phyloP scores from a whole-genome alignment of 2,329 filamentous ascomycete genomes.

The Fusarium robinianum region DNA sequence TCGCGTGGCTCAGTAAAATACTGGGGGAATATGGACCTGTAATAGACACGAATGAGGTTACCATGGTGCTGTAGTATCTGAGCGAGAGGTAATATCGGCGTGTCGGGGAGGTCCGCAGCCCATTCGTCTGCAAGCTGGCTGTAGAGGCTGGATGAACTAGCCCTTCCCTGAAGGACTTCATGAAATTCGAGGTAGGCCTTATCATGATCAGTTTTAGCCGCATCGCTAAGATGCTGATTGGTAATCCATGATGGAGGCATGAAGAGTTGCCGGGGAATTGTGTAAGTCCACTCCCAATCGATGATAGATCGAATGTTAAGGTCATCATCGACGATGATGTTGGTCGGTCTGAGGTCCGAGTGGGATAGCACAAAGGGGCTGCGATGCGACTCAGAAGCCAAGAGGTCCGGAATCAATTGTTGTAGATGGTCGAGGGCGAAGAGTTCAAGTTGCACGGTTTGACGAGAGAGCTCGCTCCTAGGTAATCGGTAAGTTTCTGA shows the following conservation, averaged over 20 bases:
- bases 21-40: slow-evolving; percentile 15
- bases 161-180: slow-evolving; percentile 2
- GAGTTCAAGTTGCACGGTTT: slow-evolving; percentile 19
- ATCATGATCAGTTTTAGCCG: neutral
- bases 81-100: slow-evolving; percentile 6
- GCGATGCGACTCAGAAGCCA: neutral
- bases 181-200: slow-evolving; percentile 7
- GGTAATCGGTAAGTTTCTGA: slow-evolving; percentile 18
- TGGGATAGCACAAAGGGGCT: slow-evolving; percentile 20
- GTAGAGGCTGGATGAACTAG: slow-evolving; percentile 4
- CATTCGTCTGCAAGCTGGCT: slow-evolving; percentile 8
- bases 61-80: slow-evolving; percentile 18
- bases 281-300: slow-evolving; percentile 34
- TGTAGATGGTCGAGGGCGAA: slow-evolving; percentile 16
- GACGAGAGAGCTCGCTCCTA: neutral
- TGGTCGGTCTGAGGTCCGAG: slow-evolving; percentile 25
- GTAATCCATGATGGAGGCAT: slow-evolving; percentile 27
- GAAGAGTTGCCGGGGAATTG: slow-evolving; percentile 20
- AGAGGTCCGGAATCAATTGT: neutral
- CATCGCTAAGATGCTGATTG: slow-evolving; percentile 7
- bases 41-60: slow-evolving; percentile 14
- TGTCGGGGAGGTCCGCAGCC: slow-evolving; percentile 1
- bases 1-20: no score
- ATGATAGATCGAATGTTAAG: slow-evolving; percentile 32
- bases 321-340: slow-evolving; percentile 33